Evolutionary conservation across 108 stramenopile genomes (phyloP).

Genomic region (Pseudonitzschia delicatissima): DNA sequence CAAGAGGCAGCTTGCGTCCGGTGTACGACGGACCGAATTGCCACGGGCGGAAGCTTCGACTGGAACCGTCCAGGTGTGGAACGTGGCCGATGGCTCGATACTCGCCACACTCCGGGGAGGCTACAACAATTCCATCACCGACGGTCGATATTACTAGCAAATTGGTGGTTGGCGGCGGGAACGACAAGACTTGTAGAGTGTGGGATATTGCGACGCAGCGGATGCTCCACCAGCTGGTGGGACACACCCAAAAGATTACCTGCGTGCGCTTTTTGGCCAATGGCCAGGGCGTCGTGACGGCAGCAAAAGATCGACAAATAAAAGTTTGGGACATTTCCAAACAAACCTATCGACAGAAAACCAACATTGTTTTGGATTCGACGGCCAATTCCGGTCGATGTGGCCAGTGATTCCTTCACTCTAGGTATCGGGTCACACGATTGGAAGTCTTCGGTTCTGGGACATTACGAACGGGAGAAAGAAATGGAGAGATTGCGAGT

Average conservation of each 20-base stretch:
- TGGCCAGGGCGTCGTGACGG: slow-evolving; percentile 72
- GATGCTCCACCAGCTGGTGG: slow-evolving; percentile 87
- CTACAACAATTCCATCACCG: slow-evolving; percentile 51
- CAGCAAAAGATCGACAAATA: slow-evolving; percentile 75
- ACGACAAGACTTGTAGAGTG: slow-evolving; percentile 83
- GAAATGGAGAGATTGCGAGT: slow-evolving; percentile 54
- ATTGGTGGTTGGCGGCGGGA: slow-evolving; percentile 64
- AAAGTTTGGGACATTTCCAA: slow-evolving; percentile 84
- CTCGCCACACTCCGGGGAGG: slow-evolving; percentile 57
- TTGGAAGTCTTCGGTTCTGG: slow-evolving; percentile 79
- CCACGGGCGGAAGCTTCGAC: slow-evolving; percentile 60
- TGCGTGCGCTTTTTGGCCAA: slow-evolving; percentile 64
- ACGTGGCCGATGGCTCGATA: slow-evolving; percentile 64
- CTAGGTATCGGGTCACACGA: slow-evolving; percentile 71
- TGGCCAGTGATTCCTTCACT: slow-evolving; percentile 33
- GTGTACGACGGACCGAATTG: slow-evolving; percentile 18
- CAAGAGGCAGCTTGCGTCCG: slow-evolving; percentile 63
- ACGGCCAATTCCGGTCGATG: slow-evolving; percentile 72
- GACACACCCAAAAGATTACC: slow-evolving; percentile 78
- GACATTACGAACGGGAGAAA: slow-evolving; percentile 59
- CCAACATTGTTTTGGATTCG: slow-evolving; percentile 69
- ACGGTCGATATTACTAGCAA: slow-evolving; percentile 69
- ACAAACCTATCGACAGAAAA: slow-evolving; percentile 72
- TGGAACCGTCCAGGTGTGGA: slow-evolving; percentile 74
- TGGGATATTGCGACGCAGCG: slow-evolving; percentile 73